Conservation (phyloP, 2,329 filamentous ascomycete genomes). For the Arthroderma uncinatum region DNA sequence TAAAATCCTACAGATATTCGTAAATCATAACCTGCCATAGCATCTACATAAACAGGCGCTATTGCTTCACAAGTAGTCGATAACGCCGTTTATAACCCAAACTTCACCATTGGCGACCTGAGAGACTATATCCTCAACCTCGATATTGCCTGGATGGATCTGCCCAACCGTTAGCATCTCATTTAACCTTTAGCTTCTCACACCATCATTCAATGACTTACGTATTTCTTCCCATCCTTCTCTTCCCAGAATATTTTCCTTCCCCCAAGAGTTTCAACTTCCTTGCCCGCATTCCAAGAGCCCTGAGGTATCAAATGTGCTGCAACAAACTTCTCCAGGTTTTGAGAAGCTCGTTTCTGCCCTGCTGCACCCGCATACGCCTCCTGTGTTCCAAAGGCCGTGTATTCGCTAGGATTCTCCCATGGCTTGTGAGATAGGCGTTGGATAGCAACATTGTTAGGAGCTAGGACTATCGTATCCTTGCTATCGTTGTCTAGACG, state of each 20-base stretch:
- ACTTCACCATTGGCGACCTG: constrained; percentile 80
- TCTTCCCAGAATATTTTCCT: constrained; percentile 73
- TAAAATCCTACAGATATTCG: not conserved
- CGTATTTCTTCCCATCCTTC: constrained; percentile 52
- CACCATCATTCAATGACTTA: constrained; percentile 34
- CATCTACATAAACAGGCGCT: not conserved
- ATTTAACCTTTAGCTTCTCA: not conserved
- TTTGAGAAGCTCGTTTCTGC: constrained; percentile 62
- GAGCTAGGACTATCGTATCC: constrained; percentile 79
- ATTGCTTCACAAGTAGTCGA: constrained; percentile 37
- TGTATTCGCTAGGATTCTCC: constrained; percentile 61
- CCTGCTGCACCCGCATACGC: constrained; percentile 69
- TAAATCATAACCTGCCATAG: not conserved
- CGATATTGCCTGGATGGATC: constrained; percentile 62
- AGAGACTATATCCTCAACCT: constrained; percentile 63
- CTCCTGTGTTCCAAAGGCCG: constrained; percentile 47
- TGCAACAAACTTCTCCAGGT: constrained; percentile 71
- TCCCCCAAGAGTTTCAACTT: constrained; percentile 56
- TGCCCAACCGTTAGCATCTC: constrained; percentile 12
- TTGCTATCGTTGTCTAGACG: constrained; percentile 55
- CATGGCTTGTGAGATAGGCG: constrained; percentile 65
- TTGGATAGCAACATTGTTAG: constrained; percentile 71
- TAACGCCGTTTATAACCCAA: constrained; percentile 58
- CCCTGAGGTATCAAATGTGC: constrained; percentile 65
- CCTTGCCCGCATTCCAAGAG: constrained; percentile 62